Percentiles rank a stretch among this genome's conserved stretches.
These are phyloP conservation scores for Teunomyces tritomae DNA, from an alignment of 805 yeast genomes.

Conservation along the genomic window DNA sequence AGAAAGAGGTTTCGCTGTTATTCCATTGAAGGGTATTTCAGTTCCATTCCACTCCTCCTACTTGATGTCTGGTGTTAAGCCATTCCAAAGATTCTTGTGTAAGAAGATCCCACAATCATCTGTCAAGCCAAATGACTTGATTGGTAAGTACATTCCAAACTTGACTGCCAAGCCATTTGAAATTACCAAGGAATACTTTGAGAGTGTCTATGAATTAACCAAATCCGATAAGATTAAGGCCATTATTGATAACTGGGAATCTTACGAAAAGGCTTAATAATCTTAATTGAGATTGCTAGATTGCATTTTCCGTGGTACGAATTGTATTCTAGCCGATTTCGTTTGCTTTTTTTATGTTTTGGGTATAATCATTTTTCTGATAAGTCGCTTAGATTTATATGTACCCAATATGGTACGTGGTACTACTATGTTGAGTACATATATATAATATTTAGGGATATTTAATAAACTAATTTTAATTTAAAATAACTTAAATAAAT, in stretches of 20 bases:
- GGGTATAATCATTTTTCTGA: conserved; percentile 1
- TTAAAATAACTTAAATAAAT: too few species aligned
- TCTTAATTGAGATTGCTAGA: background rate
- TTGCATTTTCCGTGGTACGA: conserved; percentile 7
- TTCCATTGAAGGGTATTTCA: conserved; percentile 97
- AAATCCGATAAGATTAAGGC: conserved; percentile 86
- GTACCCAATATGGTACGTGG: conserved; percentile 12
- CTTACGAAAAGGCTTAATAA: conserved; percentile 54
- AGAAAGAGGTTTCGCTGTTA: conserved; percentile 97
- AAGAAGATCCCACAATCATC: conserved; percentile 95
- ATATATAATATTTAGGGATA: conserved; percentile 1
- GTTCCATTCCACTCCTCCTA: conserved; percentile 99
- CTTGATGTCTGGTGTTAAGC: conserved; percentile 97
- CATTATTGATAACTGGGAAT: conserved; percentile 94
- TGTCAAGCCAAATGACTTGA: conserved; percentile 89
- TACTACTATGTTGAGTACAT: conserved; percentile 9
- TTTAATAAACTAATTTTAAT: conserved; percentile 3
- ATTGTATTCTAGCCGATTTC: background rate
- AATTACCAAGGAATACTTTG: conserved; percentile 94
- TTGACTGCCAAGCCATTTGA: conserved; percentile 97
- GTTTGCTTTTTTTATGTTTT: conserved; percentile 2
- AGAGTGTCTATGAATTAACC: conserved; percentile 91
- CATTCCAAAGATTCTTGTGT: conserved; percentile 95
- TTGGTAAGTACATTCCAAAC: conserved; percentile 96
- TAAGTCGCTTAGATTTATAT: background rate